phyloP scores from a whole-genome alignment of 345 rosid genomes.

The Salix koriyanagi region DNA sequence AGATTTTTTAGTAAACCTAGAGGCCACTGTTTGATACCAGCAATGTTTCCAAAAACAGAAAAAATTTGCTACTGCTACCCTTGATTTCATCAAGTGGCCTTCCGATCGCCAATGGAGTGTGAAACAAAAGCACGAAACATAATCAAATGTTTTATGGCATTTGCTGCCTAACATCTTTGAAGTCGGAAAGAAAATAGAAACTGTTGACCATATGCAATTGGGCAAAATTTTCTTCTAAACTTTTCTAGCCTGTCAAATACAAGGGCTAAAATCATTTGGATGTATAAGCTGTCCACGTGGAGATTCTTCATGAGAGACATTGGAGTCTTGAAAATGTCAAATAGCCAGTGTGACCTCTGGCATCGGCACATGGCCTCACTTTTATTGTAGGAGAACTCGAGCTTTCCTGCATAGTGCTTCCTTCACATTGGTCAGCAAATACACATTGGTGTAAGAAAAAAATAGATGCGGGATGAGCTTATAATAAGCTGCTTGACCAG shows the following conservation, averaged over 20 bases:
- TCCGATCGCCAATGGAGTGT: too few species aligned
- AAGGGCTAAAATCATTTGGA: not conserved
- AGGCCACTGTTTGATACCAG: too few species aligned
- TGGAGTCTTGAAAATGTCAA: slow-evolving; percentile 85
- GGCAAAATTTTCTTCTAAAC: not conserved
- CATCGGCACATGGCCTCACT: slow-evolving; percentile 75
- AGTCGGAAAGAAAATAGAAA: too few species aligned
- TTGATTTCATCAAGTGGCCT: too few species aligned
- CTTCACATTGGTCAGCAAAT: slow-evolving; percentile 30
- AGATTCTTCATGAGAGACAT: slow-evolving; percentile 35
- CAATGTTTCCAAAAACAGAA: too few species aligned
- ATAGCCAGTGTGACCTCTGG: slow-evolving; percentile 95
- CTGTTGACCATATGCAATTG: too few species aligned
- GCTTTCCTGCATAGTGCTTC: slow-evolving; percentile 20
- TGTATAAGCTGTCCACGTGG: too few species aligned
- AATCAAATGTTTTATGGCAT: too few species aligned
- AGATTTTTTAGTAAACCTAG: too few species aligned
- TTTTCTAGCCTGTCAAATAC: not conserved
- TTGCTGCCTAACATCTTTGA: too few species aligned
- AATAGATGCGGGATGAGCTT: not conserved
- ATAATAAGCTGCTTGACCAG: not conserved
- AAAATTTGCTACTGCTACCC: too few species aligned
- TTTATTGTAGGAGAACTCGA: slow-evolving; percentile 35
- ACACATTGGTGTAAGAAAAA: not conserved
- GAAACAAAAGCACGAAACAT: too few species aligned